Base-by-base conservation (phyloP, 2,329 filamentous ascomycete genomes). In the Ascochyta koolunga region DNA sequence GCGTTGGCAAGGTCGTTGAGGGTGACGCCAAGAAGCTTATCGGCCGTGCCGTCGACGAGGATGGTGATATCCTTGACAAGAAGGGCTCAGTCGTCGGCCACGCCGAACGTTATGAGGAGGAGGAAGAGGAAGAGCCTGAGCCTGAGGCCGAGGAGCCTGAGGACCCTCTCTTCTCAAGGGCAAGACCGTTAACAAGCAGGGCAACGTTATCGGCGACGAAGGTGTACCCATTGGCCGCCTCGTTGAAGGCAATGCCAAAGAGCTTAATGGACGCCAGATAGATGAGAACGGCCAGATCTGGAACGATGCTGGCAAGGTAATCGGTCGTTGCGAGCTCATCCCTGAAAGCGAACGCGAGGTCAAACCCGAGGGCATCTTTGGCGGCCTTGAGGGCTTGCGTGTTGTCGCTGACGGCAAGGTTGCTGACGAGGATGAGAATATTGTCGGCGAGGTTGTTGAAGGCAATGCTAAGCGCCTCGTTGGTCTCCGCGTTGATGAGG, bases 231-330 rank as follows among this genome's bases (percentile, higher is more conserved):
- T 84, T 56, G 89, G 86, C 31, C 84, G 86, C 33, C 81, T 91
- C 1, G 73, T 90, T 18, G 86, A 90, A 68, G 89, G 89, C 13
- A 84, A 88, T 56, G 68, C 83, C 31, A 83, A 84, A 72, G 80
- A 83, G 48, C 81, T 91, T 36, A 76, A 85, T 9, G 88, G 88
- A 24, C 85, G 84, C 66, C 88, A 88, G 82, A 86, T 87, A 65
- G 86, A 91, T 70, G 88, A 86, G 72, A 77, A 89, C 25, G 89
- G 89, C 31, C 84, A 89, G 66, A 83, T 91, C 60, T 85, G 87
- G 77, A 89, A 88, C 68, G 88, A 91, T 70, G 83, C 81, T n/a
- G 89, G 89, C 39, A 85, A 89, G 53, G 78, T 90, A 40, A 82
- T 91, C 54, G 88, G 88, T 56, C 82, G 81, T 51, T 86, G 85